Evolutionary conservation across 1,139 yeast species (phyloP).

Genomic region (Barnettozyma hawaiiensis): DNA sequence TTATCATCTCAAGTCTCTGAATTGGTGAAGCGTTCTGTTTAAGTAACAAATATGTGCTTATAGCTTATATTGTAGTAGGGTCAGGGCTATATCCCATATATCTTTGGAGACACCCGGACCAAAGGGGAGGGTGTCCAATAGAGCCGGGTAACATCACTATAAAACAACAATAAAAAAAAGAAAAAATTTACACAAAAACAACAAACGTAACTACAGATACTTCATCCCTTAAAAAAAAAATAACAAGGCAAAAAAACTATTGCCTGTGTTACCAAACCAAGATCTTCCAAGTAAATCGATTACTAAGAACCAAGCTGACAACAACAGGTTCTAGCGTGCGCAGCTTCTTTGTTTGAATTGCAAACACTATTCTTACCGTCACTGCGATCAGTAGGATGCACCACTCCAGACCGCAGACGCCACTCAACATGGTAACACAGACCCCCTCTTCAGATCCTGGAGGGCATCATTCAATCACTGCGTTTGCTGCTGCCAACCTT

Average conservation of each 20-base stretch:
- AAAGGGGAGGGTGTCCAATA: too few species aligned
- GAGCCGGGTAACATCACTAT: too few species aligned
- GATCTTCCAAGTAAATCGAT: too few species aligned
- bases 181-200: background rate
- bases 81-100: too few species aligned
- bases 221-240: background rate
- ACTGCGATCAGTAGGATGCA: background rate
- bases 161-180: background rate
- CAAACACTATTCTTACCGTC: too few species aligned
- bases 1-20: constrained; percentile 49
- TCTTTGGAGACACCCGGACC: too few species aligned
- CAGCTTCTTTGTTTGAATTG: too few species aligned
- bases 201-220: background rate
- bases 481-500: background rate
- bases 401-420: constrained; percentile 15
- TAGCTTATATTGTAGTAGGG: too few species aligned
- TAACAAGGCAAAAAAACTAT: too few species aligned
- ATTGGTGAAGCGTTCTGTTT: constrained; percentile 31
- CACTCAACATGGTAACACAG: constrained; percentile 13
- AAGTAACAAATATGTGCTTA: too few species aligned
- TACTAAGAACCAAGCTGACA: too few species aligned
- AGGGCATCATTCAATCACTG: background rate
- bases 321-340: too few species aligned
- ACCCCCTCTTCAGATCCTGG: constrained; percentile 1
- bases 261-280: background rate